Conservation (phyloP, 202 grass and related monocot genomes). For the Saccharum hybrid region DNA sequence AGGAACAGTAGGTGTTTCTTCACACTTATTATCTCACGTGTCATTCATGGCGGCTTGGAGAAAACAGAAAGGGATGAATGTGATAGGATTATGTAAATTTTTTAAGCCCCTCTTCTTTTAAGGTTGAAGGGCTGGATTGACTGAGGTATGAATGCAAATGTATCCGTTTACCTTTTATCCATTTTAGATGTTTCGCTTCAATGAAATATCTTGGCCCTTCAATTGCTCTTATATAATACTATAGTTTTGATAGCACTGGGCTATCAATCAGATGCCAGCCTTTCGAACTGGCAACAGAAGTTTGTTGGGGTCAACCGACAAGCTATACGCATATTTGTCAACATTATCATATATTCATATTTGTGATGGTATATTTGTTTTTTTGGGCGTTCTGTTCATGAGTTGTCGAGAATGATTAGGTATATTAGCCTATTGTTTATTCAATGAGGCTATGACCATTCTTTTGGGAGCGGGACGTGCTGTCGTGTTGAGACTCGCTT, state of each 20-base stretch:
- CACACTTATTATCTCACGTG: not conserved
- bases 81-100: not conserved
- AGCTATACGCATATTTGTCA: not conserved
- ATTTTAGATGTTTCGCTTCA: not conserved
- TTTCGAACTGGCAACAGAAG: not conserved
- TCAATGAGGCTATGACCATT: not conserved
- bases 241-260: not conserved
- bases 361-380: not conserved
- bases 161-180: not conserved
- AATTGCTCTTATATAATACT: not conserved
- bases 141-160: not conserved
- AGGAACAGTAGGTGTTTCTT: conserved; percentile 13
- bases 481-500: not conserved
- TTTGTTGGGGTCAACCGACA: not conserved
- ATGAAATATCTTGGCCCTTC: not conserved
- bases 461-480: not conserved
- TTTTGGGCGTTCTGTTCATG: not conserved
- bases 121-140: conserved; percentile 1
- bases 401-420: conserved; percentile 11
- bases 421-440: conserved; percentile 2
- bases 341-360: not conserved
- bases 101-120: not conserved
- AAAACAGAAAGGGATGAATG: not conserved
- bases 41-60: conserved; percentile 1
- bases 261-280: not conserved